These are phyloP conservation scores for Kalaharituber pfeilii DNA, from an alignment of 2,329 filamentous ascomycete genomes.

Conservation along the genomic window DNA sequence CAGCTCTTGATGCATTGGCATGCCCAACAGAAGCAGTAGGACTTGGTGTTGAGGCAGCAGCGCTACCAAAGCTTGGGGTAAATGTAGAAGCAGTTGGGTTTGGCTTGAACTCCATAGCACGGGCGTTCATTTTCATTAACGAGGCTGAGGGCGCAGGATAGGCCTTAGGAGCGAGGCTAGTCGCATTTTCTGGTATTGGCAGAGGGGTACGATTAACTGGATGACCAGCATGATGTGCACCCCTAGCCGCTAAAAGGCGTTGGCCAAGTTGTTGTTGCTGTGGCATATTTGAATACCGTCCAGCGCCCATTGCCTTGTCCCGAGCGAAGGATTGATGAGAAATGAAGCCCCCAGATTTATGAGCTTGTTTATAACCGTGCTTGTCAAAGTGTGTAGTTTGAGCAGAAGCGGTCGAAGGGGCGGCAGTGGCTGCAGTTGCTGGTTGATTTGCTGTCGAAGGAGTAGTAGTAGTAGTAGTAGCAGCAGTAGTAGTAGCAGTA, in stretches of 20 bases:
- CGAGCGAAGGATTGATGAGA: neutral
- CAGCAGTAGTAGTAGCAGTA: no score
- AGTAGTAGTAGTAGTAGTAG: no score
- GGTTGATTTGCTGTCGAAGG: neutral
- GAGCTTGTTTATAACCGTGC: neutral
- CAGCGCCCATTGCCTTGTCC: conserved; percentile 11
- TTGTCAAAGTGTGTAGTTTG: neutral
- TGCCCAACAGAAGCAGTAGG: conserved; percentile 36
- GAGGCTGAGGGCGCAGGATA: conserved; percentile 33
- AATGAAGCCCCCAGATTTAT: neutral
- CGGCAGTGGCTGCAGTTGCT: neutral
- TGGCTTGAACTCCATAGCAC: conserved; percentile 59
- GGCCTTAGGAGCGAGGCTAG: conserved; percentile 16
- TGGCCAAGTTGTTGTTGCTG: conserved; percentile 8
- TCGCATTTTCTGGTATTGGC: conserved; percentile 41
- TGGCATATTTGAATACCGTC: conserved; percentile 11
- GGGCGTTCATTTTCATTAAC: conserved; percentile 43
- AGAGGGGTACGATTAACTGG: conserved; percentile 27
- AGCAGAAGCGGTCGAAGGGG: neutral
- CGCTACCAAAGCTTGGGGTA: conserved; percentile 40
- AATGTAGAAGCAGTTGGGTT: conserved; percentile 67
- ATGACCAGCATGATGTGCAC: conserved; percentile 3
- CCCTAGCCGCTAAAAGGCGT: conserved; percentile 1
- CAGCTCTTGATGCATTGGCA: conserved; percentile 30
- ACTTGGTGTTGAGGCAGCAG: conserved; percentile 19